Evolutionary conservation across 202 grass and related monocot genomes (phyloP).

Genomic region (Setaria viridis): DNA sequence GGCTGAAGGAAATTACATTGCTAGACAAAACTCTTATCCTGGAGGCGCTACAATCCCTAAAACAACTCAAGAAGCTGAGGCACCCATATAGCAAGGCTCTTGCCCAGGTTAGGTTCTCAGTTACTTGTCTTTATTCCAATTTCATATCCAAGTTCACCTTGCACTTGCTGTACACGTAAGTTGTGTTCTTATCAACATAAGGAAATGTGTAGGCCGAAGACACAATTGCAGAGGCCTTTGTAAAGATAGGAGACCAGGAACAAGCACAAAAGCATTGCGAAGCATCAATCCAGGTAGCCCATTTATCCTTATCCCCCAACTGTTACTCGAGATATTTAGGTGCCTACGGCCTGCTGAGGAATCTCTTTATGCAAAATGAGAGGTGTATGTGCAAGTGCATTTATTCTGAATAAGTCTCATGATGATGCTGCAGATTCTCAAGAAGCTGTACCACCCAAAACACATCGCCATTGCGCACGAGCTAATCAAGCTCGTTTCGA

Average conservation of each 20-base stretch:
- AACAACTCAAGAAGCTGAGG: slow-evolving; percentile 66
- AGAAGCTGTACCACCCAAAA: slow-evolving; percentile 77
- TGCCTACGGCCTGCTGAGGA: neutral
- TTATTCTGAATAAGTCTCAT: slow-evolving; percentile 11
- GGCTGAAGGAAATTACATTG: slow-evolving; percentile 63
- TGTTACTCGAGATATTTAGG: neutral
- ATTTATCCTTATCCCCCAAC: slow-evolving; percentile 29
- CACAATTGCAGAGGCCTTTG: slow-evolving; percentile 72
- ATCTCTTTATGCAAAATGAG: slow-evolving; percentile 18
- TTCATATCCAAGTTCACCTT: neutral
- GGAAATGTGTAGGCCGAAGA: slow-evolving; percentile 71
- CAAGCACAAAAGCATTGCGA: slow-evolving; percentile 72
- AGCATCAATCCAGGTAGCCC: slow-evolving; percentile 75
- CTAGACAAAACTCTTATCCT: slow-evolving; percentile 38
- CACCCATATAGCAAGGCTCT: slow-evolving; percentile 87
- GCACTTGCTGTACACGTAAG: slow-evolving; percentile 5
- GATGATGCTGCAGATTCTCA: slow-evolving; percentile 65
- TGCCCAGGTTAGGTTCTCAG: slow-evolving; percentile 68
- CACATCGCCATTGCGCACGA: slow-evolving; percentile 87
- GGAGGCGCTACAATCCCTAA: slow-evolving; percentile 62
- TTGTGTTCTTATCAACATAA: slow-evolving; percentile 15
- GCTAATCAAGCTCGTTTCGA: slow-evolving; percentile 74
- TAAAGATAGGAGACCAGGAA: slow-evolving; percentile 66
- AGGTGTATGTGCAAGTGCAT: neutral
- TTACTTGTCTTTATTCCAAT: slow-evolving; percentile 27